These are phyloP conservation scores for Mycena haematopus DNA, from an alignment of 768 basidiomycete genomes.

Conservation along the genomic window DNA sequence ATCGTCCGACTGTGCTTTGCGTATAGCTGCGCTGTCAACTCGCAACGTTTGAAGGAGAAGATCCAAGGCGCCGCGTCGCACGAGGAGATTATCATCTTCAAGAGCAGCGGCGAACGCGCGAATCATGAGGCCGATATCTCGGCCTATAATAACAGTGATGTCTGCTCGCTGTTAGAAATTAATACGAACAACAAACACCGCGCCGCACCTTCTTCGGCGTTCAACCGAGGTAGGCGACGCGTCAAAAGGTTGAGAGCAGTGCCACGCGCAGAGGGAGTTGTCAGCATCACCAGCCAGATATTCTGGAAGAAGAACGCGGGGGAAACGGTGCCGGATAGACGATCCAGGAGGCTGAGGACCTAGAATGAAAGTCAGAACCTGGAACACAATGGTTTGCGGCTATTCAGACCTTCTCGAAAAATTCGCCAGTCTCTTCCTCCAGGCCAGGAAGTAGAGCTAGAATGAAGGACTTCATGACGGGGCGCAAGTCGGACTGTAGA, in stretches of 20 bases:
- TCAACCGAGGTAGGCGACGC: constrained; percentile 74
- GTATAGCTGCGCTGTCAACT: constrained; percentile 74
- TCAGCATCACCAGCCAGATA: constrained; percentile 92
- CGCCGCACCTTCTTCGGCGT: constrained; percentile 69
- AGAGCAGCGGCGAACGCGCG: constrained; percentile 89
- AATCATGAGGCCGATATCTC: constrained; percentile 92
- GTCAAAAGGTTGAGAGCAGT: constrained; percentile 88
- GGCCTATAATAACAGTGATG: constrained; percentile 75
- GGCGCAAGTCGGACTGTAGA: constrained; percentile 78
- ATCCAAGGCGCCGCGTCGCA: constrained; percentile 86
- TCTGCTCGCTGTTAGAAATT: constrained; percentile 43
- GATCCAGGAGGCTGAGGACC: constrained; percentile 83
- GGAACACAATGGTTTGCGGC: constrained; percentile 18
- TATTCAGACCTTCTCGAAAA: constrained; percentile 80
- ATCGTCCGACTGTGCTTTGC: constrained; percentile 74
- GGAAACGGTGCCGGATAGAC: constrained; percentile 83
- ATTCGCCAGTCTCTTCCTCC: constrained; percentile 97
- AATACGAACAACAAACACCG: not conserved
- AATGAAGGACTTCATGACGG: constrained; percentile 93
- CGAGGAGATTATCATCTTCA: constrained; percentile 93
- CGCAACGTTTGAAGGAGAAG: constrained; percentile 79
- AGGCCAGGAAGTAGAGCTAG: constrained; percentile 92
- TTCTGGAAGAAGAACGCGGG: constrained; percentile 94
- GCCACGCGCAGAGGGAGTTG: constrained; percentile 83
- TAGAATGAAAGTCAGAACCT: constrained; percentile 36